Evolutionary conservation across 768 basidiomycete genomes (phyloP).

Genomic region (Brasilioporus rufonigricans): DNA sequence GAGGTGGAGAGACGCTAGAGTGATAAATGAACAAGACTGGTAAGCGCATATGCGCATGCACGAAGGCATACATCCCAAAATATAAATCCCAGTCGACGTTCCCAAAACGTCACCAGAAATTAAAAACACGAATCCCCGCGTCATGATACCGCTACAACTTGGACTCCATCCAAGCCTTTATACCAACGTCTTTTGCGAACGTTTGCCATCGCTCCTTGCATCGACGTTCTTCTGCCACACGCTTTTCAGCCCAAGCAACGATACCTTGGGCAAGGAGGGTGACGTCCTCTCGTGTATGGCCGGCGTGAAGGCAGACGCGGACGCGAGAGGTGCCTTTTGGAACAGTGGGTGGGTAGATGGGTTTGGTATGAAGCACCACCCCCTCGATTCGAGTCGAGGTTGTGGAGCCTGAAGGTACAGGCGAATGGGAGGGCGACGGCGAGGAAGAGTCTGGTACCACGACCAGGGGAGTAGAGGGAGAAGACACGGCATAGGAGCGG

Average conservation of each 20-base stretch:
- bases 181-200: conserved; percentile 15
- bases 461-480: too few species aligned
- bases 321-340: conserved; percentile 84
- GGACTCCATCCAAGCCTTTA: conserved; percentile 29
- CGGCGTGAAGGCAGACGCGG: conserved; percentile 84
- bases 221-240: conserved; percentile 7
- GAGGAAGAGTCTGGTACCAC: background rate
- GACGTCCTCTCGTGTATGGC: conserved; percentile 64
- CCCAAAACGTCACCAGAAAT: too few species aligned
- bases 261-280: conserved; percentile 52
- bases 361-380: conserved; percentile 61
- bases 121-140: too few species aligned
- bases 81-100: too few species aligned
- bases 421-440: background rate
- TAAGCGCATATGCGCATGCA: too few species aligned
- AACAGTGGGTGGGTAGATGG: conserved; percentile 87
- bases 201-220: conserved; percentile 7
- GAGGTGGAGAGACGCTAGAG: too few species aligned
- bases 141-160: conserved; percentile 22
- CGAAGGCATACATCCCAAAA: too few species aligned
- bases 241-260: conserved; percentile 34
- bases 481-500: conserved; percentile 12
- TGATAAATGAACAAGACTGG: too few species aligned
- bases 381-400: too few species aligned
- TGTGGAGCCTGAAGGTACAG: too few species aligned